These are phyloP conservation scores for Suaeda aralocaspica DNA, from an alignment of 148 eudicot genomes.

Conservation along the genomic window DNA sequence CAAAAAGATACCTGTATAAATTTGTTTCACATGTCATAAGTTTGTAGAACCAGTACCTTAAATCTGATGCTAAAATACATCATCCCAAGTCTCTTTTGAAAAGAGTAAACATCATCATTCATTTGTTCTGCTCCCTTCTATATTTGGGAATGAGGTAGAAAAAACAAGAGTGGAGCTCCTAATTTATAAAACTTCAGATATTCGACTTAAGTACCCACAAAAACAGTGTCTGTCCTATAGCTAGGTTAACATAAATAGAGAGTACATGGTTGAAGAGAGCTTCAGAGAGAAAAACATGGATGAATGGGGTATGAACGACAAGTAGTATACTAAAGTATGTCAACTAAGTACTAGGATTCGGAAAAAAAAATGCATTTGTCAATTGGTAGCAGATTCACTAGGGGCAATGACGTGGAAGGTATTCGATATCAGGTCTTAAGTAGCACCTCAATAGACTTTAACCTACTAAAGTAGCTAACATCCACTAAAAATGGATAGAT, in stretches of 20 bases:
- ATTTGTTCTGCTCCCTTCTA: background rate
- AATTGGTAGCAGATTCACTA: too few species aligned
- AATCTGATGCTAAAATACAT: background rate
- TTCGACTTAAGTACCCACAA: too few species aligned
- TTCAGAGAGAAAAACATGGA: background rate
- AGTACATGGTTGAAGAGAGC: too few species aligned
- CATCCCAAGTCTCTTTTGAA: background rate
- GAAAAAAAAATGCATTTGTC: too few species aligned
- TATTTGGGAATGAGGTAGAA: background rate
- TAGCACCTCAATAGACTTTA: too few species aligned
- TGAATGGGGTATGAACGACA: background rate
- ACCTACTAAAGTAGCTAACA: too few species aligned
- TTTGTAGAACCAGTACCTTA: background rate
- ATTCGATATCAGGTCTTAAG: too few species aligned
- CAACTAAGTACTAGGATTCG: background rate
- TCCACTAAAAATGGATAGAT: too few species aligned
- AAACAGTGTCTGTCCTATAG: too few species aligned
- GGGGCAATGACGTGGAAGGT: too few species aligned
- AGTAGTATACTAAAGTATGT: background rate
- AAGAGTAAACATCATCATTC: background rate
- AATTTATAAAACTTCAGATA: too few species aligned
- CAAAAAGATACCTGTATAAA: constrained; percentile 61
- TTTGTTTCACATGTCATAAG: background rate
- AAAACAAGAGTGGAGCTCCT: background rate
- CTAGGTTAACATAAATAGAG: too few species aligned